A percentile compares a stretch with the other conserved stretches of the same genome.
Evolutionary conservation across 2,329 filamentous ascomycete genomes (phyloP).

Genomic region (Trichoderma sp.): DNA sequence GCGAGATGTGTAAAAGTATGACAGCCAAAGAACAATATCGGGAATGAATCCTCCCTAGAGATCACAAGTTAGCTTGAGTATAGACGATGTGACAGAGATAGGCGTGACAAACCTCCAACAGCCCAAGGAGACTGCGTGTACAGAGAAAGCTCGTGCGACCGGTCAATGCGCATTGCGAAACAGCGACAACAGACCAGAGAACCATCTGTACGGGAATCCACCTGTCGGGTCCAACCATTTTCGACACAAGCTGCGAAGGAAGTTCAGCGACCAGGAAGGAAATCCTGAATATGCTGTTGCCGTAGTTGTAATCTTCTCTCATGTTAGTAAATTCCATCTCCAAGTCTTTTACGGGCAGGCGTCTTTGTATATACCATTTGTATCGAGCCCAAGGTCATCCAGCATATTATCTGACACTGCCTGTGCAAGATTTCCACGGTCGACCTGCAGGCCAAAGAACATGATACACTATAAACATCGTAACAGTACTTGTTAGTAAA

Average conservation of each 20-base stretch:
- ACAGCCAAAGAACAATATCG: constrained; percentile 9
- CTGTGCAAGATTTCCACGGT: constrained; percentile 10
- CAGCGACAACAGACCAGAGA: constrained; percentile 2
- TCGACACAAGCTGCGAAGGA: constrained; percentile 3
- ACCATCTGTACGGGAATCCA: constrained; percentile 16
- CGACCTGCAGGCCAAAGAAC: constrained; percentile 14
- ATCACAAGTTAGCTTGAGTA: not conserved
- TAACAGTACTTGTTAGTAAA: too few species aligned
- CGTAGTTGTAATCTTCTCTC: not conserved
- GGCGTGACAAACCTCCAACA: not conserved
- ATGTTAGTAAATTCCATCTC: not conserved
- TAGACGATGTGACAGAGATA: not conserved
- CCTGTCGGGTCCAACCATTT: constrained; percentile 8
- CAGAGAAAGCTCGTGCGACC: constrained; percentile 13
- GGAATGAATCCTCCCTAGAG: constrained; percentile 5
- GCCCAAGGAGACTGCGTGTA: not conserved
- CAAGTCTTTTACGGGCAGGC: fast-evolving
- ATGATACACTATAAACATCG: not conserved
- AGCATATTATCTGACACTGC: constrained; percentile 12
- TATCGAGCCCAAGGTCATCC: not conserved
- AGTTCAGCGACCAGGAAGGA: constrained; percentile 7
- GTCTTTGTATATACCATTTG: not conserved
- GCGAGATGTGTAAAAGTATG: constrained; percentile 8
- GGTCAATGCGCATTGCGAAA: not conserved
- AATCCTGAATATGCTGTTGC: constrained; percentile 1